Conservation (phyloP, 2,329 filamentous ascomycete genomes). For the Leptographium wingfieldii region DNA sequence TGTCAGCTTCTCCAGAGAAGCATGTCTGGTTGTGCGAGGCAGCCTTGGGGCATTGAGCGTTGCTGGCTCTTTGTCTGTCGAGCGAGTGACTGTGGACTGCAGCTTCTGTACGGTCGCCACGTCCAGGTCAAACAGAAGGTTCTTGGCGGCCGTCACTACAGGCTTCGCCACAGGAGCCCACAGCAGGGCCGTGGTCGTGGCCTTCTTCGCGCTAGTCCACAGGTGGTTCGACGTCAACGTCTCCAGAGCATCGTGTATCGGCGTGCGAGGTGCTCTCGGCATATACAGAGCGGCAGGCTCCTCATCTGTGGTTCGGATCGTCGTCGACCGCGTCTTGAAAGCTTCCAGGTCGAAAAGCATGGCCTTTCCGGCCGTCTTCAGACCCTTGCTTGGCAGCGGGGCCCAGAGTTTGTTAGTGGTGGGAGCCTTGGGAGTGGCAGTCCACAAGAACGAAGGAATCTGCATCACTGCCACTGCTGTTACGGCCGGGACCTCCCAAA, state of each 20-base stretch:
- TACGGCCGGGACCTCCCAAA: slow-evolving; percentile 1
- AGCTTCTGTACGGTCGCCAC: slow-evolving; percentile 5
- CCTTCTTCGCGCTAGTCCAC: slow-evolving; percentile 11
- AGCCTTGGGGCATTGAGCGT: slow-evolving; percentile 19
- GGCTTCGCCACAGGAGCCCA: slow-evolving; percentile 6
- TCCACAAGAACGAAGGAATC: not conserved
- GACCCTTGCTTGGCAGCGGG: slow-evolving; percentile 1
- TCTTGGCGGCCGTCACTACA: not conserved
- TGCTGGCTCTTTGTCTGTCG: slow-evolving; percentile 13
- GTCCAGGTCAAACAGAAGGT: slow-evolving; percentile 8
- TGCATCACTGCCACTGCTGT: not conserved
- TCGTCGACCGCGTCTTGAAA: not conserved
- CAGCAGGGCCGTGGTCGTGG: not conserved
- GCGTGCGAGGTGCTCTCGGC: slow-evolving; percentile 16
- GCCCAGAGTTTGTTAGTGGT: slow-evolving; percentile 4
- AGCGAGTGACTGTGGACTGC: slow-evolving; percentile 6
- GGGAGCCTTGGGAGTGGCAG: not conserved
- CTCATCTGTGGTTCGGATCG: slow-evolving; percentile 10
- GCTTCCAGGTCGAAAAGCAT: slow-evolving; percentile 8
- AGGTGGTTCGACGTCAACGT: slow-evolving; percentile 16
- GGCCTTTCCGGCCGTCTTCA: not conserved
- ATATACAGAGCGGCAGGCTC: slow-evolving; percentile 18
- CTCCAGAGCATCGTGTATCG: slow-evolving; percentile 16
- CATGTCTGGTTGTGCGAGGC: slow-evolving; percentile 14
- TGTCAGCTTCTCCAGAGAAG: slow-evolving; percentile 16